Base-by-base conservation (phyloP, 768 basidiomycete genomes). In the Cyclocybe aegerita region DNA sequence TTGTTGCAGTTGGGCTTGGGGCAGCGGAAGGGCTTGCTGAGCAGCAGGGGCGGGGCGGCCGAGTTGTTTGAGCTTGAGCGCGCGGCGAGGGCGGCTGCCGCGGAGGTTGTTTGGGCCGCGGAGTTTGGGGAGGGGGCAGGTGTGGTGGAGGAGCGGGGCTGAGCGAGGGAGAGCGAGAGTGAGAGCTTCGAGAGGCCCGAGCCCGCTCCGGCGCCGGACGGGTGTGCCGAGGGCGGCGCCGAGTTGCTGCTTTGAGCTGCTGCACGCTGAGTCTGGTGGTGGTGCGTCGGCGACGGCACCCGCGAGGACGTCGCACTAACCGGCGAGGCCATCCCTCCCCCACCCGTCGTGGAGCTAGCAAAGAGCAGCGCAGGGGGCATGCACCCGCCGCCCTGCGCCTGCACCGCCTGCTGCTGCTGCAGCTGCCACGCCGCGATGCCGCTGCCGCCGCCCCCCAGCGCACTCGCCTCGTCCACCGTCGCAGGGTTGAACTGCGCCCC, bases 1-100 rank as follows among this genome's bases (percentile, higher is more conserved):
- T 98, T 98, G 74, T 90, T 93, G 76, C 94, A 98, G 56, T 93
- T 93, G 0, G 90, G 85, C 66, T 95, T 95, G 8, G 94, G 94
- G 75, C 94, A 98, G 41, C 83, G 79, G 81, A 93, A 95, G 3
- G 93, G 91, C 68, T 94, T 94, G 50, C 82, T 83, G 43, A 88
- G 71, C n/a, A 88, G 69, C 3, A 85, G 81, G 0, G 84, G 73
- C 10, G 80, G 54, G 76, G 74, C 63, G 56, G 32, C 70, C 54
- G 39, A 69, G 58, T 15, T 60, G 56, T n/a, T 54, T 48, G 35
- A 51, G n/a, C n/a, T n/a, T 37, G 50, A 43, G 43, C 49, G n/a
- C 14, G 50, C 31, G 39, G 49, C 43, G 46, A 39, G 35, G 4
- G 46, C 23, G 36, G 39, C 41, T 44, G 35, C 42, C 33, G 36